phyloP scores from a whole-genome alignment of 2,329 filamentous ascomycete genomes.

The Colletotrichum sublineola region DNA sequence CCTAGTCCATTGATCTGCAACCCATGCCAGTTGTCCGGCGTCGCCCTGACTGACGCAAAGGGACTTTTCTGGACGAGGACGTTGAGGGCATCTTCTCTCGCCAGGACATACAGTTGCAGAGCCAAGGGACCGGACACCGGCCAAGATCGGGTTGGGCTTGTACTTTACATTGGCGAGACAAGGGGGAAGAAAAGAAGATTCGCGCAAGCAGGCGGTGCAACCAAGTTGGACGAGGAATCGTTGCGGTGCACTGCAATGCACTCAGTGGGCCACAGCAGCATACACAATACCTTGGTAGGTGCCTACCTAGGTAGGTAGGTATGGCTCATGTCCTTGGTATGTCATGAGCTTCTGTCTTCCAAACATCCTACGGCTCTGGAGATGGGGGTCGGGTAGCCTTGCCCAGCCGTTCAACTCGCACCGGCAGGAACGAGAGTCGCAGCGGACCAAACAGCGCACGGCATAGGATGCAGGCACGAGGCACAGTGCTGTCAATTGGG shows the following conservation, averaged over 20 bases:
- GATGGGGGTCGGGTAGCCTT: constrained; percentile 15
- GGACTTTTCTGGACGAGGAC: neutral
- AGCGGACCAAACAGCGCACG: constrained; percentile 14
- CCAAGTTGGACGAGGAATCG: constrained; percentile 34
- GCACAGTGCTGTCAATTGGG: constrained; percentile 16
- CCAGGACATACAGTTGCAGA: neutral
- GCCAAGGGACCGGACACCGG: neutral
- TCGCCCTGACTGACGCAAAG: neutral
- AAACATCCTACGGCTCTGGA: neutral
- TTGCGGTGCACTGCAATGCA: constrained; percentile 35
- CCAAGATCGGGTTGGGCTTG: constrained; percentile 1
- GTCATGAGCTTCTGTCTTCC: neutral
- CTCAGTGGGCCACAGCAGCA: constrained; percentile 18
- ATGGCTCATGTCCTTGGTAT: neutral
- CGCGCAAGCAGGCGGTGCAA: constrained; percentile 23
- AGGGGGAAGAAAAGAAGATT: constrained; percentile 15
- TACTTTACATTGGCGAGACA: neutral
- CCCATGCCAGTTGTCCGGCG: neutral
- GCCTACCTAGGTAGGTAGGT: no score
- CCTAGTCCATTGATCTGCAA: constrained; percentile 29
- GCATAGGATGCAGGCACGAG: constrained; percentile 17
- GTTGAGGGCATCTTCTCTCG: neutral
- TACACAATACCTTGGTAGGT: no score
- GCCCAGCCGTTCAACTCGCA: neutral
- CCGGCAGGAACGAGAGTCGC: neutral